These are phyloP conservation scores for Sporisorium iseilematis-ciliati DNA, from an alignment of 1,284 basidiomycete species.

Conservation along the genomic window DNA sequence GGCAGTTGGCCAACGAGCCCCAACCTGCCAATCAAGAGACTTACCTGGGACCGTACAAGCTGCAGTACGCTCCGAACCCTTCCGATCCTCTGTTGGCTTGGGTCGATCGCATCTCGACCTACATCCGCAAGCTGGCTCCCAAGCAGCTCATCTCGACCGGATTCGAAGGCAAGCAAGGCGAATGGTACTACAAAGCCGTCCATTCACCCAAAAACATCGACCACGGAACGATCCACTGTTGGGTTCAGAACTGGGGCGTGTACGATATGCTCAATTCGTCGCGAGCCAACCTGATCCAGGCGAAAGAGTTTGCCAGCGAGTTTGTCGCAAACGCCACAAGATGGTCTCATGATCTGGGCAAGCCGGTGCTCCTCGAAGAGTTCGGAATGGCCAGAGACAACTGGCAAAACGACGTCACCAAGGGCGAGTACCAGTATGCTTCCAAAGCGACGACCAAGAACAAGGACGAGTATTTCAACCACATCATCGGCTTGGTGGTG, in stretches of 20 bases:
- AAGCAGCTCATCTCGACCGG: slow-evolving; percentile 55
- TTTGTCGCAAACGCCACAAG: slow-evolving; percentile 33
- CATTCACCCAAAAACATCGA: slow-evolving; percentile 41
- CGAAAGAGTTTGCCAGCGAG: slow-evolving; percentile 34
- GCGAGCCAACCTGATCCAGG: slow-evolving; percentile 27
- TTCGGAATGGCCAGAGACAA: slow-evolving; percentile 61
- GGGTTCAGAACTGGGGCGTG: slow-evolving; percentile 45
- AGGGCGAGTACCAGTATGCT: slow-evolving; percentile 31
- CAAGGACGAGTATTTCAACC: slow-evolving; percentile 47
- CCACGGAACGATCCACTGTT: slow-evolving; percentile 30
- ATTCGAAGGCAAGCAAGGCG: slow-evolving; percentile 59
- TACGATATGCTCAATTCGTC: slow-evolving; percentile 51
- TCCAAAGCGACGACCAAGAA: slow-evolving; percentile 39
- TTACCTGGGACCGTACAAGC: slow-evolving; percentile 11
- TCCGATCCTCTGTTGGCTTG: slow-evolving; percentile 32
- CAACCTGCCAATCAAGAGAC: slow-evolving; percentile 20
- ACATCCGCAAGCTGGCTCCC: slow-evolving; percentile 48
- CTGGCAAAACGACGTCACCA: slow-evolving; percentile 44
- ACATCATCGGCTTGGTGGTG: slow-evolving; percentile 33
- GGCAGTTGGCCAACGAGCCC: slow-evolving; percentile 59
- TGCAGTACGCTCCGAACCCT: slow-evolving; percentile 23
- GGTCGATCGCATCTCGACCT: slow-evolving; percentile 43
- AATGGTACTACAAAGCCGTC: slow-evolving; percentile 50
- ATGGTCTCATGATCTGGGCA: slow-evolving; percentile 17
- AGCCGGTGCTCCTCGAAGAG: slow-evolving; percentile 57